Base-by-base conservation (phyloP, 2,329 filamentous ascomycete genomes). In the Cordyceps cateniannulata region DNA sequence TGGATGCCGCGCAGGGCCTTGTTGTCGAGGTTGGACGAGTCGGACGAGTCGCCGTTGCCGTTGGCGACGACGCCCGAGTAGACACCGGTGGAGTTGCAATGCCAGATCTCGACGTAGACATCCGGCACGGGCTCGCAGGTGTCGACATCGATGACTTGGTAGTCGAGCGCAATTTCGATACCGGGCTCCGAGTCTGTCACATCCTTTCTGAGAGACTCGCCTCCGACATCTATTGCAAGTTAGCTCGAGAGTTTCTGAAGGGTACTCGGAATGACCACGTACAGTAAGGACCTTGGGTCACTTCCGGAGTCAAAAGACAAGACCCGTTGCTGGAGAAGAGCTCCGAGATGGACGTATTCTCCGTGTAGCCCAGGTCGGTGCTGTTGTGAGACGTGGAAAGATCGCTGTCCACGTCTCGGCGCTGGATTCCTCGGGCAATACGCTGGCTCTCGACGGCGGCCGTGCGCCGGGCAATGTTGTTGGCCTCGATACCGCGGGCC, bases 241-340 rank as follows among this genome's bases (percentile, higher is more conserved):
- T 58, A 58, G 54, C n/a, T 16, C 40, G 29, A 2, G 14, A 10
- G 32, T 35, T 10, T 35, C 9, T 35, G 8, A 7, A 12, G 32
- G 32, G 32, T 3, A 7, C 6, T 8, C n/a, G 32, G 32, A 7
- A 35, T 35, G 5, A 12, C 54, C 51, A 62, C 68, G 49, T 67
- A 73, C 77, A 66, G 71, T 77, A 67, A 65, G 81, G 81, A 2
- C 80, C 80, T 66, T 81, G 72, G 3, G 78, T 82, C 12, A 77
- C 77, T 64, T 82, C 80, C 0, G 79, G 78, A 3, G 73, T 77
- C 27, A 83, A 70, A 12, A 81, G 72, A 59, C 81, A 83, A 18
- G 76, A 74, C 29, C 70, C 72, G 54, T 74, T 73, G 24, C 71
- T 70, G 3, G 72, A 68, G 62, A 79, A 79, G 9, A 78, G 68